Evolutionary conservation across 2,329 filamentous ascomycete species (phyloP), one percentile per base, ranked within the genome.

Genomic region (Pleochaeta shiraiana): DNA sequence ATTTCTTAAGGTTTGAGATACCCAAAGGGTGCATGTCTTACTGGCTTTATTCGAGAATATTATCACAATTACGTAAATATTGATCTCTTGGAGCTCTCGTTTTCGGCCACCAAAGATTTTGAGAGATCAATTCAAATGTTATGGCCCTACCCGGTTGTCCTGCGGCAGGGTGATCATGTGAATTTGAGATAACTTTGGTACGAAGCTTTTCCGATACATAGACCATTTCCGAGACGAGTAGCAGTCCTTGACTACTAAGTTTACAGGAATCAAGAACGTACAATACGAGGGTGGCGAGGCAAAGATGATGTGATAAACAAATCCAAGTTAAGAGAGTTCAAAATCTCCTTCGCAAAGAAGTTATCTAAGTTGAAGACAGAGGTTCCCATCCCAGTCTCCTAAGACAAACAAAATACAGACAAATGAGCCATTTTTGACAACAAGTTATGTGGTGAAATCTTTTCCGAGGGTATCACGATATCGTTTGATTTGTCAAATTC

Each of bases 41-140:
- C 34, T 43, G 60, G 37, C 21, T 62, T 62, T 30, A 62, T 45
- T 47, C 34, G 33, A 21, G 21, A 31, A 19, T 21, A 62, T 7
- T 45, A 5, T 62, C 33, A n/a, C n/a, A 62, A 43, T 62, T 62
- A 3, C 60, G n/a, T 12, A 62, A 28, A 28, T 43, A 62, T 62
- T 47, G 60, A 2, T 62, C 21, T 26, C 28, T 43, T 11, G 37
- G 11, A 14, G 24, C 4, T 12, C 60, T 43, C 34, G 45, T 26
- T 28, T 62, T 62, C 6, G 59, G 34, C 33, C 60, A 62, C 37
- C 37, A 45, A 14, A 62, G 28, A 28, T 62, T 28, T 43, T 11
- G 60, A n/a, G 60, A 62, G 1, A 28, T 43, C 16, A 45, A 6
- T n/a, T 61, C 19, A 39, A 39, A 39, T 14, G n/a, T 61, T 61